Base-by-base conservation (phyloP, 768 basidiomycete genomes). In the Boletus tomentosulus region DNA sequence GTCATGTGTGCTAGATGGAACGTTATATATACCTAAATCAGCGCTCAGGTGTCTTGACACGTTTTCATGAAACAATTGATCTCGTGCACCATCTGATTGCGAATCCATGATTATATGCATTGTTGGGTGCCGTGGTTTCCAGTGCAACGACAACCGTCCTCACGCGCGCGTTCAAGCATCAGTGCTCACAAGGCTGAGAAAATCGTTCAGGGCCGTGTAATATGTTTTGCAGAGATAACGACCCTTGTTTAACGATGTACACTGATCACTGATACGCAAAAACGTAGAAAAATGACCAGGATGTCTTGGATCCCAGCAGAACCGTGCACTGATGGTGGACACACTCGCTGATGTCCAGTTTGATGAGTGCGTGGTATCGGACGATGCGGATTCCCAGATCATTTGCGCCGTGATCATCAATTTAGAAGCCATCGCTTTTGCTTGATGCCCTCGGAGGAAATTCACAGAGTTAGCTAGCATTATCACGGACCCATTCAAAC, bases 61-160 rank as follows among this genome's bases (percentile, higher is more conserved):
- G 51, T 53, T 54, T 50, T 49, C 33, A 54, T 57, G 55, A 57
- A 57, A 57, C 46, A 39, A 38, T 46, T 57, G 54, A 45, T 44
- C 51, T 50, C 48, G 41, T 53, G 19, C 19, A 19, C 19, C 19
- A 19, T 19, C 19, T 19, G 19, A 19, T 19, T 19, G 19, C 19
- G 19, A 19, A 19, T 19, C 19, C 19, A 19, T 19, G 19, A 19
- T 19, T 1, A 19, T 19, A 19, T 19, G 19, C 19, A 19, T 19
- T 19, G 19, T 19, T 19, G 19, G 19, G 19, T 19, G 19, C 8
- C 9, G 6, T 8, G 34, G 34, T 6, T 33, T 10, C 31, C 31
- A 33, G 9, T 35, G 6, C 22, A 22, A 22, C 6, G 39, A 24
- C 39, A 12, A 22, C 39, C 22, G 5, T 24, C 11, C 6, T 39